Percentiles rank a stretch among this genome's conserved stretches.
These are phyloP conservation scores for Trichoderma koningii DNA, from an alignment of 2,329 filamentous ascomycete genomes.

Conservation along the genomic window DNA sequence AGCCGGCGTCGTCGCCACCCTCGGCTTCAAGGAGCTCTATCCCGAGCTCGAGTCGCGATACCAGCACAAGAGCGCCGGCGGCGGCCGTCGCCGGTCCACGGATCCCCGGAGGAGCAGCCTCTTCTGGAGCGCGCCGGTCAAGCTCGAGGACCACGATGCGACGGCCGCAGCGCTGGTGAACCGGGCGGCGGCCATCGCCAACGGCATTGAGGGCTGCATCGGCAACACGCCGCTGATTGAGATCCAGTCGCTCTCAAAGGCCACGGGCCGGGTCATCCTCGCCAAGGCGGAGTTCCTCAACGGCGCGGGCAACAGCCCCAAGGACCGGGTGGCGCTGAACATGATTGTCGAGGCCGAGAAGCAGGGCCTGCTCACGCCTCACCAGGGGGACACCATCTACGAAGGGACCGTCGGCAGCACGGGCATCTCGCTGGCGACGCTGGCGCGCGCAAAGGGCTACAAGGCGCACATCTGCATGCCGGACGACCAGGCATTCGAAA, in stretches of 20 bases:
- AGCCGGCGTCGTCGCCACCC: conserved; percentile 72
- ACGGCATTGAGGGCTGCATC: conserved; percentile 88
- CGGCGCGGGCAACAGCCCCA: conserved; percentile 89
- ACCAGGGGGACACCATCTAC: conserved; percentile 90
- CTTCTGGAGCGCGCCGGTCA: conserved; percentile 51
- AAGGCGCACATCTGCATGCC: conserved; percentile 97
- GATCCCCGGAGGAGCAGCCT: conserved; percentile 45
- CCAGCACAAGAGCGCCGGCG: conserved; percentile 42
- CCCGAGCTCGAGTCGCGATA: conserved; percentile 70
- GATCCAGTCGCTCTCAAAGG: conserved; percentile 81
- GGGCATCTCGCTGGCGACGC: conserved; percentile 87
- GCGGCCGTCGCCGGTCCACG: neutral
- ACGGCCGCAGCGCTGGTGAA: conserved; percentile 24
- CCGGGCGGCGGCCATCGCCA: conserved; percentile 45
- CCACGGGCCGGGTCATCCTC: conserved; percentile 84
- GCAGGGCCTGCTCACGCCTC: conserved; percentile 71
- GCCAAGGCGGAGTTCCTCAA: conserved; percentile 97
- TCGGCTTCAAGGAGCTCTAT: conserved; percentile 79
- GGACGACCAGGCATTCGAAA: conserved; percentile 84
- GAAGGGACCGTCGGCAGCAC: conserved; percentile 97
- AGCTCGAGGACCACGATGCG: conserved; percentile 58
- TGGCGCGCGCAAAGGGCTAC: conserved; percentile 87
- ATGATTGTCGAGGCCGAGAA: conserved; percentile 86
- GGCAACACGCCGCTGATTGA: conserved; percentile 88
- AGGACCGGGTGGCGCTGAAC: conserved; percentile 88